phyloP scores from a whole-genome alignment of 768 basidiomycete genomes.

The Suillus hirtellus region DNA sequence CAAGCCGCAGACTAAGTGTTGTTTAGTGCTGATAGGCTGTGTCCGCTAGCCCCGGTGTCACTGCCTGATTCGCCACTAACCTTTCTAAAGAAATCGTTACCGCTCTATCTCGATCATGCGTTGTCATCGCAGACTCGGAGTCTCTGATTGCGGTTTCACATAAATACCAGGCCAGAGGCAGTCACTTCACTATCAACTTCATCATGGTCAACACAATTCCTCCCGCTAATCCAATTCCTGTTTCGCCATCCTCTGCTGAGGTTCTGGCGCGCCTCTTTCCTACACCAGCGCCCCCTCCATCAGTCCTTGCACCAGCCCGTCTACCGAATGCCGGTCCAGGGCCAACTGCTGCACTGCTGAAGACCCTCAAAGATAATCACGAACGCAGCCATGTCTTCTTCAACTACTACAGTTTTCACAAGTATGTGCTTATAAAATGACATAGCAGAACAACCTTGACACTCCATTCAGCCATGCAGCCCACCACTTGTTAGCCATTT shows the following conservation, averaged over 20 bases:
- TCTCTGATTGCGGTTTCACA: background rate
- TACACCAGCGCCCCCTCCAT: constrained; percentile 30
- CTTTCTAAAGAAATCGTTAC: background rate
- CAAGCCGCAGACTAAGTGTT: background rate
- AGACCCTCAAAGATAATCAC: constrained; percentile 50
- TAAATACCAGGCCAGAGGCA: background rate
- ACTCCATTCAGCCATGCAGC: constrained; percentile 46
- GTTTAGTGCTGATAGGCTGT: background rate
- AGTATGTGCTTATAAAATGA: constrained; percentile 21
- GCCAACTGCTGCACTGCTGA: constrained; percentile 41
- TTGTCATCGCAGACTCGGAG: background rate
- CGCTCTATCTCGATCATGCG: background rate
- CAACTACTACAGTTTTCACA: constrained; percentile 38
- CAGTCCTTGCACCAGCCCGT: constrained; percentile 32
- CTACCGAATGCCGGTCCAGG: constrained; percentile 37
- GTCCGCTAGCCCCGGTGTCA: background rate
- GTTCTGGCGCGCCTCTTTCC: constrained; percentile 35
- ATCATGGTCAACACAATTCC: constrained; percentile 8
- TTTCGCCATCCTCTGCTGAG: constrained; percentile 19
- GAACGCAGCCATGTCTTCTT: constrained; percentile 57
- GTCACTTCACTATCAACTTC: background rate
- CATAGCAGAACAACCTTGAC: background rate
- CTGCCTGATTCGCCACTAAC: background rate
- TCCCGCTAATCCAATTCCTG: constrained; percentile 15
- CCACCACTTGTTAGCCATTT: constrained; percentile 60